A percentile compares a stretch with the other conserved stretches of the same genome.
Evolutionary conservation across 441 rosid species (phyloP).

Genomic region (Populus trichocarpa): DNA sequence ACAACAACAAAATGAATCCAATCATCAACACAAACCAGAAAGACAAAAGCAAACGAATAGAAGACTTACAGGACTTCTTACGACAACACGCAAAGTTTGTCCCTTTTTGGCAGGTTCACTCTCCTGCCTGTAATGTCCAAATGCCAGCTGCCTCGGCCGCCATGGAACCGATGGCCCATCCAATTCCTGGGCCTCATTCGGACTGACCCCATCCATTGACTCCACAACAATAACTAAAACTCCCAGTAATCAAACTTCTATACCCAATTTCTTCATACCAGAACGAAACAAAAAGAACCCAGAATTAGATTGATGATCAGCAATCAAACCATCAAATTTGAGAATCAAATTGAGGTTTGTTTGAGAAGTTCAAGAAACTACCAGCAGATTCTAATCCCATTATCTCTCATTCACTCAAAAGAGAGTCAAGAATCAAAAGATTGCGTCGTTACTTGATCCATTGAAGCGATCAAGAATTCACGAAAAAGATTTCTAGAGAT

Average conservation of each 20-base stretch:
- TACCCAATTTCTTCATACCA: conserved; percentile 25
- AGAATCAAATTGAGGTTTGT: conserved; percentile 10
- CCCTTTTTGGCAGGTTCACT: conserved; percentile 28
- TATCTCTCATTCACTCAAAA: conserved; percentile 30
- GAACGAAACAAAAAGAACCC: neutral
- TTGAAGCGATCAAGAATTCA: neutral
- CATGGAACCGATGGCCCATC: conserved; percentile 41
- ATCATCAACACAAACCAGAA: too few species aligned
- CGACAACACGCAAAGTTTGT: conserved; percentile 47
- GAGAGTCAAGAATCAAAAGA: conserved; percentile 19
- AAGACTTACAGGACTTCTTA: conserved; percentile 68
- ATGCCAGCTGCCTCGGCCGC: conserved; percentile 78
- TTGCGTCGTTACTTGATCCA: conserved; percentile 20
- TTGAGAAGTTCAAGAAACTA: conserved; percentile 31
- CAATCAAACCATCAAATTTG: conserved; percentile 18
- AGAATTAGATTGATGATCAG: conserved; percentile 26
- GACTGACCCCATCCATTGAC: conserved; percentile 64
- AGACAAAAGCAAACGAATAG: conserved; percentile 8
- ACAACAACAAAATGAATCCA: neutral
- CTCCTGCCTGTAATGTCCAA: conserved; percentile 38
- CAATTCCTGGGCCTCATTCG: conserved; percentile 26
- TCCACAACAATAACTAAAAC: conserved; percentile 2
- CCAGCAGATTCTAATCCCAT: conserved; percentile 91
- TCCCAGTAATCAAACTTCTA: conserved; percentile 34
- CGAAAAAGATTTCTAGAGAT: neutral